A percentile compares a stretch with the other conserved stretches of the same genome.
phyloP scores from a whole-genome alignment of 805 yeast genomes.

The Suhomyces xylopsoci region DNA sequence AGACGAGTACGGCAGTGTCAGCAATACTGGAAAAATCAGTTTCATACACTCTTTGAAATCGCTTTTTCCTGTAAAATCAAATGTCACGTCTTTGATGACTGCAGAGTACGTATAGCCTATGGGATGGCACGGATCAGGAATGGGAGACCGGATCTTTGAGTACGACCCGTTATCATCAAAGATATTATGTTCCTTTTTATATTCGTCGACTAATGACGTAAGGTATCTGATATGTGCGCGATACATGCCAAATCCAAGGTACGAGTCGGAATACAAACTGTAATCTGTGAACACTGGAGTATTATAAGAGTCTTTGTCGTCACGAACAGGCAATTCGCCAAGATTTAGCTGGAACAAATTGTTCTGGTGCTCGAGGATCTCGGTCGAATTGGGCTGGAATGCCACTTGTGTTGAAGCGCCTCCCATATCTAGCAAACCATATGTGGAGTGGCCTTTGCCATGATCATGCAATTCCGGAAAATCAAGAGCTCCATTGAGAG shows the following conservation, averaged over 20 bases:
- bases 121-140: slow-evolving; percentile 59
- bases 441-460: slow-evolving; percentile 46
- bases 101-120: slow-evolving; percentile 33
- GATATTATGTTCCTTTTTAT: slow-evolving; percentile 15
- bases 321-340: slow-evolving; percentile 25
- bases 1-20: slow-evolving; percentile 26
- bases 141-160: slow-evolving; percentile 23
- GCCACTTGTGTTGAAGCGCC: slow-evolving; percentile 67
- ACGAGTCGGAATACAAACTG: slow-evolving; percentile 52
- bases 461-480: slow-evolving; percentile 35
- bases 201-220: slow-evolving; percentile 27
- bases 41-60: slow-evolving; percentile 48
- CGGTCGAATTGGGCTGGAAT: slow-evolving; percentile 53
- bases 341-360: slow-evolving; percentile 47
- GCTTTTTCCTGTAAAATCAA: slow-evolving; percentile 50
- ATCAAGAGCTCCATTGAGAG: slow-evolving; percentile 46
- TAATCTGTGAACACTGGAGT: slow-evolving; percentile 28
- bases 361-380: slow-evolving; percentile 42
- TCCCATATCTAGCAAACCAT: slow-evolving; percentile 61
- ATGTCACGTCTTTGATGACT: slow-evolving; percentile 22
- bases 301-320: slow-evolving; percentile 8
- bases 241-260: slow-evolving; percentile 58
- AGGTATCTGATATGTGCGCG: slow-evolving; percentile 52
- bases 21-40: slow-evolving; percentile 46
- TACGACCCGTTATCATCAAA: slow-evolving; percentile 9